phyloP scores from a whole-genome alignment of 768 basidiomycete genomes.

The Leccinum arenicola region DNA sequence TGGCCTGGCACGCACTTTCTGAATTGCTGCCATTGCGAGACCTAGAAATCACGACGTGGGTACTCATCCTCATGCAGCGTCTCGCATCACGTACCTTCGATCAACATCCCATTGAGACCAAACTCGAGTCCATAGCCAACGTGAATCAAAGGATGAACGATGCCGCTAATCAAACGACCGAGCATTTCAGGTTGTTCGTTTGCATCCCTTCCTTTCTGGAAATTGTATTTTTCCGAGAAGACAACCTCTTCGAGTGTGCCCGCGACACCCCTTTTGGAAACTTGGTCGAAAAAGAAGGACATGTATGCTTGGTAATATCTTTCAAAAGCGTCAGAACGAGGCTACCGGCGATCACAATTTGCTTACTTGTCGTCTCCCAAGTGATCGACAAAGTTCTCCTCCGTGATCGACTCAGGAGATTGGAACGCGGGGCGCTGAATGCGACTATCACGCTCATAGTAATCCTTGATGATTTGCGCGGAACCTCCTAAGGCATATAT shows the following conservation, averaged over 20 bases:
- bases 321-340: not conserved
- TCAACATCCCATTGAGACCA: conserved; percentile 54
- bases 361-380: conserved; percentile 28
- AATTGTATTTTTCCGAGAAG: conserved; percentile 31
- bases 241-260: conserved; percentile 26
- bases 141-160: conserved; percentile 66
- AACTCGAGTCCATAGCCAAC: conserved; percentile 63
- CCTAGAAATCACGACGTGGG: conserved; percentile 10
- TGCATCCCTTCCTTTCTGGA: conserved; percentile 11
- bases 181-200: conserved; percentile 49
- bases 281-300: conserved; percentile 21
- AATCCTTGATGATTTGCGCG: conserved; percentile 22
- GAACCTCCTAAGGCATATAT: conserved; percentile 27
- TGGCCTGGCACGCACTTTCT: conserved; percentile 40
- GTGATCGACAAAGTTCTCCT: conserved; percentile 23
- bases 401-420: conserved; percentile 24
- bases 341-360: not conserved
- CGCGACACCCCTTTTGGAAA: conserved; percentile 17
- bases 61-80: not conserved
- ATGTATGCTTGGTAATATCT: conserved; percentile 31
- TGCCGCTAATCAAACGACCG: conserved; percentile 42
- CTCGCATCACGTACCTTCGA: conserved; percentile 46
- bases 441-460: conserved; percentile 22
- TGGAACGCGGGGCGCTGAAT: conserved; percentile 24
- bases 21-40: conserved; percentile 24